These are phyloP conservation scores for Rhododendron mucronatum DNA, from an alignment of 148 eudicot genomes.

Conservation along the genomic window DNA sequence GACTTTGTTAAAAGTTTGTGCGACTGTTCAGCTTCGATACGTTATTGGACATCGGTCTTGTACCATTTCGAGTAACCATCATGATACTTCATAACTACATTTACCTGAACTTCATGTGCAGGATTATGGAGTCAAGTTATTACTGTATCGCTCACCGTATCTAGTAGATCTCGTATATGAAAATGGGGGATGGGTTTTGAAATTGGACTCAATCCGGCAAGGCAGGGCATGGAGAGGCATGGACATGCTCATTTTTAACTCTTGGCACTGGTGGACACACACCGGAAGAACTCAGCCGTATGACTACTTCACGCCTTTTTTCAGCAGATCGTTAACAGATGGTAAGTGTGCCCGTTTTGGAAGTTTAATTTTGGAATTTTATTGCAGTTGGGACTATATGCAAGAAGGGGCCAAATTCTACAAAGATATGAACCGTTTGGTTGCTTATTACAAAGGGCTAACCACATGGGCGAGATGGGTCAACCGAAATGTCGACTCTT, in stretches of 20 bases:
- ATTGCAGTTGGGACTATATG: slow-evolving; percentile 25
- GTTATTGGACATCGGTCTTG: neutral
- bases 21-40: too few relatives aligned
- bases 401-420: slow-evolving; percentile 13
- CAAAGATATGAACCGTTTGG: slow-evolving; percentile 31
- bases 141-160: slow-evolving; percentile 52
- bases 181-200: slow-evolving; percentile 47
- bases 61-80: neutral
- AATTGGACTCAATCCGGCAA: slow-evolving; percentile 52
- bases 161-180: slow-evolving; percentile 59
- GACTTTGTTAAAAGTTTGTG: too few relatives aligned
- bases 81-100: neutral
- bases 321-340: neutral
- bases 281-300: slow-evolving; percentile 66
- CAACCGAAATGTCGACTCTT: slow-evolving; percentile 12
- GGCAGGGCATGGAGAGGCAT: slow-evolving; percentile 66
- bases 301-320: slow-evolving; percentile 2
- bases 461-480: slow-evolving; percentile 30
- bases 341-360: neutral
- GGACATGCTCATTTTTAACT: slow-evolving; percentile 75
- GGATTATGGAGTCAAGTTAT: slow-evolving; percentile 59
- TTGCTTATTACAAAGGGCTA: slow-evolving; percentile 25
- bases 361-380: neutral
- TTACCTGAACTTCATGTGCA: slow-evolving; percentile 3
- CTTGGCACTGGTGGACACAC: slow-evolving; percentile 97